Evolutionary conservation across 2,329 filamentous ascomycete species (phyloP), one percentile per base, ranked within the genome.

Genomic region (Penicillium sp.): DNA sequence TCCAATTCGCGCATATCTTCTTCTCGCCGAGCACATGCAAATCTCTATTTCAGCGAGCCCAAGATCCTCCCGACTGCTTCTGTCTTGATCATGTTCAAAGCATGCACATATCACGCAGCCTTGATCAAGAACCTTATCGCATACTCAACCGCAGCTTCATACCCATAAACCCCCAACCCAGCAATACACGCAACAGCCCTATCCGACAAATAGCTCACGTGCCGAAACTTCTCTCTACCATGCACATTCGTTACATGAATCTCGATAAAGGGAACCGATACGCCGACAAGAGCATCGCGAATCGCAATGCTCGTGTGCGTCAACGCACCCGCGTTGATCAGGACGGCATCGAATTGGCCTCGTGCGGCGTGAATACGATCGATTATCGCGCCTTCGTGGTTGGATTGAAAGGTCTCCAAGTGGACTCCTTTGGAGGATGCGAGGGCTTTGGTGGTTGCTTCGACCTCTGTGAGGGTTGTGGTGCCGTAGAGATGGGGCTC

Each of bases 251-350:
- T 86, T 15, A 91, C 81, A 70, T 92, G 89, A 11, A 91, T 73
- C 75, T 92, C 90, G 45, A 92, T 77, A 69, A 91, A 92, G 0
- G 89, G 89, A 20, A 91, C 84, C 10, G 81, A 80, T 0, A 90
- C 86, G 5, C 84, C 89, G 0, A 86, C 71, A 15, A 92, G 76
- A 0, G 90, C 89, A 73, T 92, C 90, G 25, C 90, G 79, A 56
- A 92, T 79, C 0, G 86, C 88, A 1, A 92, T 86, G 70, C 84
- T 88, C 0, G 89, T 91, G 73, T 92, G 90, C 0, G 90, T 91
- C 64, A 86, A 86, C 0, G 83, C 90, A 1, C 84, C 90, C 0
- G 89, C 85, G 74, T 92, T 92, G 77, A 92, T 90, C 67, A 92
- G 67, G 14, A 74, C 68, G 8, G 82, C 87, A 57, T 88, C 86